Base-by-base conservation (phyloP, 2,329 filamentous ascomycete species). In the Thielaviopsis cerberus region DNA sequence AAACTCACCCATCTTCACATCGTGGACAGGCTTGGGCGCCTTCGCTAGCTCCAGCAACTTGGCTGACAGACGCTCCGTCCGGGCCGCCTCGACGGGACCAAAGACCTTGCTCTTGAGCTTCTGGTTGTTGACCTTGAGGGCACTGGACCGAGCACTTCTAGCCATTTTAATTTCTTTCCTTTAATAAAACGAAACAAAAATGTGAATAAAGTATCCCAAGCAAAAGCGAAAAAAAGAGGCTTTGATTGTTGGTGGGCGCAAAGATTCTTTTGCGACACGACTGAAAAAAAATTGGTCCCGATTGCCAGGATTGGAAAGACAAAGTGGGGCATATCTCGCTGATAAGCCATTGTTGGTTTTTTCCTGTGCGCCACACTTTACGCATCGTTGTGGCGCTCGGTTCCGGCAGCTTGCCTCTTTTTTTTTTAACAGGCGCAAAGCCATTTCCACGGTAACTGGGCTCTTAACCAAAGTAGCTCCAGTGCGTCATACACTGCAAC, bases 41-140 rank as follows among this genome's bases (percentile, higher is more conserved):
- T 83, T 77, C 53, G 85, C 86, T 64, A 94, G 70, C 68, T 90
- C 88, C 66, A 90, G 76, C 61, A 96, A 76, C 72, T 92, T 95
- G 61, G 86, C 85, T 45, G 88, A 88, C 37, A 96, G 80, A 63
- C 91, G 83, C 70, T 90, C 84, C 57, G 83, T 84, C 64, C 91
- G 81, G 52, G 86, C 89, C 65, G 78, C 74, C 69, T 91, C 88
- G 58, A 83, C 82, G 17, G 91, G 91, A 1, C 85, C 87, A 71
- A 94, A 96, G 63, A 96, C 85, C 63, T 81, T 82, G 63, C 80
- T 76, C 70, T 90, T 90, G 63, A 95, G 78, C 65, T 80, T 83
- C 64, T 80, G 77, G 73, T 89, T 88, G 75, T 96, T 96, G 66
- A 78, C 77, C 75, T 96, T 96, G 66, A 77, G 81, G 63, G 79